Evolutionary conservation across 2,329 filamentous ascomycete genomes (phyloP).

Genomic region (Bipolaris gigantea): DNA sequence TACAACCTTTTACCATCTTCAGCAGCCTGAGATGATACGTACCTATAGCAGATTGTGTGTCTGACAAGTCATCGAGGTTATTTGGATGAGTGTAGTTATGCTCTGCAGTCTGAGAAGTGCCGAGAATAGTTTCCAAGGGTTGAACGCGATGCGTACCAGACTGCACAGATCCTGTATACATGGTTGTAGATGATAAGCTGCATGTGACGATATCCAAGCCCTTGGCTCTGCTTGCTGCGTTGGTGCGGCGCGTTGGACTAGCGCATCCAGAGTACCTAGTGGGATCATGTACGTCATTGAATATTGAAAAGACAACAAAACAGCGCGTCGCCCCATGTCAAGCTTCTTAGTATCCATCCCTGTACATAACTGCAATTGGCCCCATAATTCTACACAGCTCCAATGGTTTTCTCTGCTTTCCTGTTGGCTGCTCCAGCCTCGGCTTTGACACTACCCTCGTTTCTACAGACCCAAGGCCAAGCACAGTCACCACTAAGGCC

Average conservation of each 20-base stretch:
- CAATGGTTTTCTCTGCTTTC: conserved; percentile 20
- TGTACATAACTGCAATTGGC: neutral
- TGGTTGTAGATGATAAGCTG: neutral
- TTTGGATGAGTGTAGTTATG: no score
- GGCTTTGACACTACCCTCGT: conserved; percentile 22
- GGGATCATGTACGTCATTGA: conserved; percentile 10
- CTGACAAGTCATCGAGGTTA: neutral
- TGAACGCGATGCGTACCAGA: neutral
- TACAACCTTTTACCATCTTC: neutral
- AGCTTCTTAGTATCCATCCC: neutral
- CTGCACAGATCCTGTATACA: neutral
- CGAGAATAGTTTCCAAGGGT: neutral
- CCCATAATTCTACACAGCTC: neutral
- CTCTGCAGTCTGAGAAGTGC: neutral
- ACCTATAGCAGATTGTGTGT: neutral
- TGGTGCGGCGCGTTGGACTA: conserved; percentile 5
- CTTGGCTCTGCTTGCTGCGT: neutral
- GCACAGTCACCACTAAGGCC: conserved; percentile 22
- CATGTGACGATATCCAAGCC: conserved; percentile 5
- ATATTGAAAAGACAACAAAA: conserved; percentile 10
- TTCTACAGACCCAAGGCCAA: conserved; percentile 7
- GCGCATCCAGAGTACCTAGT: neutral
- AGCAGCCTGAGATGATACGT: neutral
- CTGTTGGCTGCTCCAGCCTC: conserved; percentile 24
- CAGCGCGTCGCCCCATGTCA: conserved; percentile 1